Base-by-base conservation (phyloP, 2,329 filamentous ascomycete species). In the Hypoxylon sp. region DNA sequence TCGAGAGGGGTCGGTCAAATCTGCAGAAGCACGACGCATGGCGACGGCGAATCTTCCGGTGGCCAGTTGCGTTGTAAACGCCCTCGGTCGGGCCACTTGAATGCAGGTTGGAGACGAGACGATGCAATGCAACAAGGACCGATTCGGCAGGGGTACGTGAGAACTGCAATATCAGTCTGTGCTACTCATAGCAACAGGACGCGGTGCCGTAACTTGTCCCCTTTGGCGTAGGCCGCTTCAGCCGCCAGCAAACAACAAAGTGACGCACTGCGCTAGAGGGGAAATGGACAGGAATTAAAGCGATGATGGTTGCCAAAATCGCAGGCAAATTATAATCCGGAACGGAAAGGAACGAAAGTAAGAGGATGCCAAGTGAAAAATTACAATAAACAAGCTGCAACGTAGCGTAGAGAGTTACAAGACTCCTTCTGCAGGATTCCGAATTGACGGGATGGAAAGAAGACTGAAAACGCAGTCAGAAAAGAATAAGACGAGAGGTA, bases 1-100 rank as follows among this genome's bases (percentile, higher is more conserved):
- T 69, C 77, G 79, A 72, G 77, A 74, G 37, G 79, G 75, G 56
- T 83, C 80, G 48, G 77, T 75, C 53, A 81, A 64, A 68, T 82
- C 78, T 61, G 74, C 59, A 24, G 80, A 81, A 56, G 73, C 74
- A 66, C 79, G 79, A 72, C 77, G 79, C 81, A 83, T 82, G 56
- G 67, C 78, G 71, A 60, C 49, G 41, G 54, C 22, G 43, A 34
- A 28, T 62, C 46, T 57, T 64, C 13, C 60, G 65, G 32, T 52
- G 60, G 57, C 37, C 3, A 43, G 51, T 39, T 41, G 53, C 55
- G 61, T 62, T 59, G 61, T 58, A 67, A 66, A 58, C 48, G 50
- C 58, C 54, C 56, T 64, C 48, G 34, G 66, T 63, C 56, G 58
- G 58, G 32, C 51, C 56, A 55, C 30, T 64, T 53, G 68, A 62